These are phyloP conservation scores for Ceratobasidium papillatum DNA, from an alignment of 1,284 basidiomycete species.

Conservation along the genomic window DNA sequence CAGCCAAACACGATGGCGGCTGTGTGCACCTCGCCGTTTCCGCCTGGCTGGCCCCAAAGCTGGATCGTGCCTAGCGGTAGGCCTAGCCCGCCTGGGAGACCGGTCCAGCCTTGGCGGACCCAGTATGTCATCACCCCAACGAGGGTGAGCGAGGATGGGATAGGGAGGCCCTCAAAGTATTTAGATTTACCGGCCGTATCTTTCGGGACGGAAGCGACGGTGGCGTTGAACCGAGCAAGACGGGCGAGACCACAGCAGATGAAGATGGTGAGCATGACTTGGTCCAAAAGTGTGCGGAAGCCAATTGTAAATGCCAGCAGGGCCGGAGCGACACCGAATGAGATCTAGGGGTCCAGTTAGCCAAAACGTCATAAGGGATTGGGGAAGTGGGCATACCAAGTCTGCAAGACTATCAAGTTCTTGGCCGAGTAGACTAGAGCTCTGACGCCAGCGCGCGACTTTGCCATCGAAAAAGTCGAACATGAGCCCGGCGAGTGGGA, in stretches of 20 bases:
- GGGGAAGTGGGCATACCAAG: conserved; percentile 65
- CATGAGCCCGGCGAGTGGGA: conserved; percentile 94
- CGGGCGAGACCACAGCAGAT: conserved; percentile 96
- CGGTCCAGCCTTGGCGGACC: conserved; percentile 84
- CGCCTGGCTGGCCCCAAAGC: conserved; percentile 75
- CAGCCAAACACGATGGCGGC: conserved; percentile 75
- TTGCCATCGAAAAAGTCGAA: conserved; percentile 99
- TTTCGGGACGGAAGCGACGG: conserved; percentile 93
- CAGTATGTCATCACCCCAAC: conserved; percentile 86
- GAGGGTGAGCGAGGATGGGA: conserved; percentile 88
- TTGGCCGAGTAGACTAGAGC: conserved; percentile 96
- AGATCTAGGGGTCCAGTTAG: conserved; percentile 66
- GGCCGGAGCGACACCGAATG: conserved; percentile 96
- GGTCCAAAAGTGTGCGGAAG: conserved; percentile 89
- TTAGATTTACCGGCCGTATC: conserved; percentile 86
- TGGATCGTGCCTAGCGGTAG: conserved; percentile 78
- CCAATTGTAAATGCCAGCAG: conserved; percentile 92
- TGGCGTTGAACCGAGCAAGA: conserved; percentile 97
- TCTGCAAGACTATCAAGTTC: conserved; percentile 98
- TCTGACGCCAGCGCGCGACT: conserved; percentile 96
- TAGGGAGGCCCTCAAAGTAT: conserved; percentile 98
- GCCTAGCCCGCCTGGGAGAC: conserved; percentile 65
- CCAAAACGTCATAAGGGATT: not conserved
- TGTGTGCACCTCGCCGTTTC: conserved; percentile 81
- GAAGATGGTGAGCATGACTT: conserved; percentile 85